Evolutionary conservation across 148 eudicot species (phyloP), one percentile per base, ranked within the genome.

Genomic region (Chenopodium quinoa): DNA sequence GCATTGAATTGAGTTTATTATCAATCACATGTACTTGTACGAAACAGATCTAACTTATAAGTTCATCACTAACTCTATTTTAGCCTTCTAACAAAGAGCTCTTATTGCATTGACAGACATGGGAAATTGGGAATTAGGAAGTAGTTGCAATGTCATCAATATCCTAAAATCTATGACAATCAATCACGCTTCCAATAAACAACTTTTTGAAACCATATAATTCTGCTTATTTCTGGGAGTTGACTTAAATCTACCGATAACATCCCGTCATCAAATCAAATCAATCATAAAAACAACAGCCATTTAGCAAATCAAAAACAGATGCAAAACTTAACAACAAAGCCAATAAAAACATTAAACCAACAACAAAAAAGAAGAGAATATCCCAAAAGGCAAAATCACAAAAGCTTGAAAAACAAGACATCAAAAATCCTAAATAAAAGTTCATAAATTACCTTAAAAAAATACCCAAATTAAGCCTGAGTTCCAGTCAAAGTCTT

Each of bases 401-500:
- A 17, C 0, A 12, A 74, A 23, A 74, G 62, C 62, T 48, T 47
- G n/a, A 23, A 50, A 50, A 74, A 46, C 7, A 72, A 22, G 16
- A 44, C 50, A 32, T 7, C 14, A 8, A 52, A 11, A 11, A 11
- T 52, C 58, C 58, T 20, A 66, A 66, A 9, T 7, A 66, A 10
- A 27, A 66, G 16, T 9, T 12, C 14, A 4, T 16, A 11, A 67
- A 11, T 9, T 67, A 67, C 71, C 71, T 67, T 67, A 11, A 5
- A 22, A 40, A 23, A 5, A 5, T 27, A 0, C 7, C 3, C 32
- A 6, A 22, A 68, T 68, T 37, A 92, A 48, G 96, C 97, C 88
- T 95, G 99, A 46, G 91, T 91, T 27, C 97, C 99, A 8, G 85
- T 78, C 84, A 95, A 75, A 22, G 97, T 90, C 91, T 95, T 93